These are phyloP conservation scores for Hymenoscyphus fraxineus DNA, from an alignment of 2,329 filamentous ascomycete genomes.

Conservation along the genomic window DNA sequence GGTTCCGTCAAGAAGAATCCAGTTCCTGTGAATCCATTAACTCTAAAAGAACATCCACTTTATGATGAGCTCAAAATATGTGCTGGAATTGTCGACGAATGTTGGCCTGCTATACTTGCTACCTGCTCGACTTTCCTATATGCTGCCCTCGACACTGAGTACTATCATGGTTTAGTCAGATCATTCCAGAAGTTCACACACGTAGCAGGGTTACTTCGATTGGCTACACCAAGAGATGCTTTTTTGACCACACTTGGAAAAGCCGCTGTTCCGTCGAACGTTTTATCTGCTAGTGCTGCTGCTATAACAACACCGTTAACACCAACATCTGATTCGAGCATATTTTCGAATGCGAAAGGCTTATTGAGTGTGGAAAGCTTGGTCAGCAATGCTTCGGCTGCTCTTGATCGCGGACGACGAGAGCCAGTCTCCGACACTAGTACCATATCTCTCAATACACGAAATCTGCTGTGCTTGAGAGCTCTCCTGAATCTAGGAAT, in stretches of 20 bases:
- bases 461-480: conserved; percentile 85
- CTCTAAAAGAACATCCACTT: conserved; percentile 68
- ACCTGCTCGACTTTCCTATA: conserved; percentile 95
- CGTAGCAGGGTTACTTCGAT: conserved; percentile 81
- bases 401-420: conserved; percentile 57
- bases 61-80: conserved; percentile 70
- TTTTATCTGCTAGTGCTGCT: conserved; percentile 58
- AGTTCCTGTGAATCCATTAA: conserved; percentile 79
- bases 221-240: conserved; percentile 84
- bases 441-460: conserved; percentile 64
- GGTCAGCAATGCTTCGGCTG: conserved; percentile 53
- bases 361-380: conserved; percentile 71
- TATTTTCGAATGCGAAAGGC: conserved; percentile 68
- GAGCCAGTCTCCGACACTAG: conserved; percentile 53
- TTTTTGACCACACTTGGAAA: conserved; percentile 93
- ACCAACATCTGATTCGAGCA: conserved; percentile 46
- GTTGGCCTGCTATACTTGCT: conserved; percentile 92
- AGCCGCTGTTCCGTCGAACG: conserved; percentile 82
- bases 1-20: conserved; percentile 70
- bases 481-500: conserved; percentile 95
- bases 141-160: conserved; percentile 85
- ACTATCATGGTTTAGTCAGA: conserved; percentile 86
- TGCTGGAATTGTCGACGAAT: conserved; percentile 79
- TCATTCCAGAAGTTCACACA: conserved; percentile 95
- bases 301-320: conserved; percentile 44